Conservation (phyloP, 2,329 filamentous ascomycete genomes). For the Exophiala sp. region DNA sequence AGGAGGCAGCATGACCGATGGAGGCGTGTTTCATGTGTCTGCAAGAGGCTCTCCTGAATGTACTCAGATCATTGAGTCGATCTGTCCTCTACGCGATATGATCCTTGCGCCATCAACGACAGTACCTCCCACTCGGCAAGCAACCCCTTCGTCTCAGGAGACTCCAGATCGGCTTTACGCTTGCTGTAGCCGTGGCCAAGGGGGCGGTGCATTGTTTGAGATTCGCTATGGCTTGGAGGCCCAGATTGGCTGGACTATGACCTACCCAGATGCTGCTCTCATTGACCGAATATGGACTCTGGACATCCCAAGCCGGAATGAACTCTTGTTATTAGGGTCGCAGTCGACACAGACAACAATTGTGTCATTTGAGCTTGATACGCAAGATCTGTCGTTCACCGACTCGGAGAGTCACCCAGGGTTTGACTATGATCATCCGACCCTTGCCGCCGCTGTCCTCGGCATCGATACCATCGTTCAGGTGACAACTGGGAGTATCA, state of each 20-base stretch:
- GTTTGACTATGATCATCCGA: conserved; percentile 41
- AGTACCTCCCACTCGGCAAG: background rate
- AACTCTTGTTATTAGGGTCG: conserved; percentile 41
- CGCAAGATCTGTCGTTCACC: conserved; percentile 39
- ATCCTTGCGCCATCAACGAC: conserved; percentile 15
- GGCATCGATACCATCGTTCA: conserved; percentile 38
- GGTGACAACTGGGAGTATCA: conserved; percentile 33
- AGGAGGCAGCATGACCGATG: conserved; percentile 73
- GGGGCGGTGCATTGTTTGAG: conserved; percentile 63
- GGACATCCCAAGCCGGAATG: conserved; percentile 32
- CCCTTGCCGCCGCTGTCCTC: conserved; percentile 42
- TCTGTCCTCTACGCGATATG: conserved; percentile 52
- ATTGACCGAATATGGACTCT: conserved; percentile 46
- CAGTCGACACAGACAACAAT: conserved; percentile 40
- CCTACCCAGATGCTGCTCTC: conserved; percentile 39
- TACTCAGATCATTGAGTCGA: conserved; percentile 62
- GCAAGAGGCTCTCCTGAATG: conserved; percentile 54
- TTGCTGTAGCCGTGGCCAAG: conserved; percentile 31
- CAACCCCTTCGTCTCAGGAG: conserved; percentile 1
- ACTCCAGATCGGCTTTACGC: conserved; percentile 15
- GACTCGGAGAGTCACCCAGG: conserved; percentile 37
- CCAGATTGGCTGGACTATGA: conserved; percentile 52
- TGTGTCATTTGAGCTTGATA: conserved; percentile 37
- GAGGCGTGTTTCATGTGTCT: conserved; percentile 69
- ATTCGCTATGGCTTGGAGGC: conserved; percentile 68